These are phyloP conservation scores for Pholiota adiposa DNA, from an alignment of 1,284 basidiomycete species.

Conservation along the genomic window DNA sequence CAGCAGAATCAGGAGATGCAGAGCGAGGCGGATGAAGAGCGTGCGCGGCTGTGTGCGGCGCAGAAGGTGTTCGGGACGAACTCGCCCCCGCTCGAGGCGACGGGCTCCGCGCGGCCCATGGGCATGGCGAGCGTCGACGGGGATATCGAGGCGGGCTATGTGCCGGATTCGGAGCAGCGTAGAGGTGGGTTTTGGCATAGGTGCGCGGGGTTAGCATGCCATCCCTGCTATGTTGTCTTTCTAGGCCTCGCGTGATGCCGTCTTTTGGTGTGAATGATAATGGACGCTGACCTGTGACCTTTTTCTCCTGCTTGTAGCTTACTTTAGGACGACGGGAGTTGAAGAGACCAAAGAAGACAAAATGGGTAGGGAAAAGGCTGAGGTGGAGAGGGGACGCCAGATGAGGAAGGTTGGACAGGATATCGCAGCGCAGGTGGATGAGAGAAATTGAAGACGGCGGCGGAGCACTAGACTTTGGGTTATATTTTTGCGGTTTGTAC, in stretches of 20 bases:
- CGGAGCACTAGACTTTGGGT: too few relatives aligned
- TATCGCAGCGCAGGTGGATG: constrained; percentile 15
- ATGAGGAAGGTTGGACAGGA: constrained; percentile 15
- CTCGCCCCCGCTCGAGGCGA: constrained; percentile 25
- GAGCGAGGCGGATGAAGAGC: too few relatives aligned
- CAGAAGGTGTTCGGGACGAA: constrained; percentile 19
- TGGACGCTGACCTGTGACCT: not conserved
- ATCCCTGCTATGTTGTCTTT: too few relatives aligned
- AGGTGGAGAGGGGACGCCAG: not conserved
- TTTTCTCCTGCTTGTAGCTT: constrained; percentile 8
- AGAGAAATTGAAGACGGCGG: constrained; percentile 8
- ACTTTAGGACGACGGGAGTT: constrained; percentile 11
- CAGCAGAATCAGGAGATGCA: too few relatives aligned
- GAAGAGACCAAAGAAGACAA: constrained; percentile 13
- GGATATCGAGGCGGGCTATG: constrained; percentile 15
- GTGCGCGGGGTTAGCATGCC: too few relatives aligned
- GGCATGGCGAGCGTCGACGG: constrained; percentile 23
- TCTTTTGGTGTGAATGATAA: too few relatives aligned
- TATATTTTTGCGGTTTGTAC: too few relatives aligned
- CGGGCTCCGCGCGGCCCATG: constrained; percentile 22
- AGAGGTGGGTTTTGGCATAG: constrained; percentile 15
- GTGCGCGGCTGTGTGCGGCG: too few relatives aligned
- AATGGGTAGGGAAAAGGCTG: too few relatives aligned
- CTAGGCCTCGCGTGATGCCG: too few relatives aligned
- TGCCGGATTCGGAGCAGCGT: constrained; percentile 22